Percentiles rank a stretch among this genome's conserved stretches.
Evolutionary conservation across 2,329 filamentous ascomycete genomes (phyloP).

Genomic region (Kalaharituber pfeilii): DNA sequence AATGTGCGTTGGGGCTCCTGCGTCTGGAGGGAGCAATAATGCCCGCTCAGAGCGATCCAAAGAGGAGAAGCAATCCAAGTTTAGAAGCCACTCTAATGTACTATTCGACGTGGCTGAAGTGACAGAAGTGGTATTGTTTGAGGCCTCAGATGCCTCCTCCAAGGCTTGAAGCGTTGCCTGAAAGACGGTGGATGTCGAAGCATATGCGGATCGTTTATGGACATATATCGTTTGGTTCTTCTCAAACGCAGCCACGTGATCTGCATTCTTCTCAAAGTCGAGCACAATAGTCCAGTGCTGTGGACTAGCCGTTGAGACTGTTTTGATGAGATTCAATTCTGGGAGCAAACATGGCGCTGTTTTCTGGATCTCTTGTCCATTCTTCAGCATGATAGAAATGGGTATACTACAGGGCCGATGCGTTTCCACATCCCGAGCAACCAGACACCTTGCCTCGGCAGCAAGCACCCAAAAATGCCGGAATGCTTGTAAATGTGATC

Average conservation of each 20-base stretch:
- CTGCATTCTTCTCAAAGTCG: conserved; percentile 48
- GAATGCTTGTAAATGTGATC: conserved; percentile 87
- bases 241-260: conserved; percentile 46
- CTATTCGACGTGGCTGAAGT: conserved; percentile 25
- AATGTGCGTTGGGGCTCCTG: conserved; percentile 33
- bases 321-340: conserved; percentile 44
- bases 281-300: conserved; percentile 69
- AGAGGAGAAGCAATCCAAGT: conserved; percentile 37
- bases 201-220: conserved; percentile 49
- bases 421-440: conserved; percentile 73
- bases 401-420: conserved; percentile 60
- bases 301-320: conserved; percentile 44
- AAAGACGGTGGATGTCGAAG: conserved; percentile 48
- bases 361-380: conserved; percentile 27
- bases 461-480: conserved; percentile 95
- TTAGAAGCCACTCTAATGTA: conserved; percentile 59
- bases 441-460: conserved; percentile 70
- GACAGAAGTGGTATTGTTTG: conserved; percentile 29
- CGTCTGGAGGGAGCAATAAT: conserved; percentile 38
- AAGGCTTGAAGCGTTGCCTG: conserved; percentile 56
- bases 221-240: conserved; percentile 58
- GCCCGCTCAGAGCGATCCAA: conserved; percentile 49
- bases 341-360: conserved; percentile 43
- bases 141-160: conserved; percentile 34
- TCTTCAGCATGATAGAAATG: conserved; percentile 46